A percentile compares a stretch with the other conserved stretches of the same genome.
phyloP scores from a whole-genome alignment of 1,284 basidiomycete species.

The Malassezia sp. region DNA sequence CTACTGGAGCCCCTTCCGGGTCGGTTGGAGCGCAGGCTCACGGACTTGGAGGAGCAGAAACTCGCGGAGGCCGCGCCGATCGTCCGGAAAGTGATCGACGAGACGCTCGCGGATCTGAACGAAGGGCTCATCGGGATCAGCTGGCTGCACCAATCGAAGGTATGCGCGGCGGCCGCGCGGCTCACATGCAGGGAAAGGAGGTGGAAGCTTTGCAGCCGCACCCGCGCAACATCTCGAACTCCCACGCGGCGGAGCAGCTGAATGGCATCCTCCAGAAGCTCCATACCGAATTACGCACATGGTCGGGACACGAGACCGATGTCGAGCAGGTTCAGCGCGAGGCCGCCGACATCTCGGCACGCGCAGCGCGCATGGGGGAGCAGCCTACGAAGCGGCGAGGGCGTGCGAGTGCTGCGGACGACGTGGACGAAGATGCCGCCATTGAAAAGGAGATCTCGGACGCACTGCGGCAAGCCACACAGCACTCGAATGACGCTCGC shows the following conservation, averaged over 20 bases:
- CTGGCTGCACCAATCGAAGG: conserved; percentile 25
- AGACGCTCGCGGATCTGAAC: conserved; percentile 28
- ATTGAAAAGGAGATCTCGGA: background rate
- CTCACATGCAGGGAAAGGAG: conserved; percentile 14
- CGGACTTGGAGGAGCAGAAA: conserved; percentile 23
- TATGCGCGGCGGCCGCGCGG: too few relatives aligned
- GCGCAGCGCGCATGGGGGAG: conserved; percentile 17
- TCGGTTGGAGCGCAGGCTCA: conserved; percentile 7
- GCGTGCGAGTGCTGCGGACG: background rate
- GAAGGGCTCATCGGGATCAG: conserved; percentile 32
- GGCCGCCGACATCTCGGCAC: conserved; percentile 7
- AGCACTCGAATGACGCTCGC: background rate
- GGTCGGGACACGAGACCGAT: conserved; percentile 23
- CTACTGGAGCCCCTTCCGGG: conserved; percentile 1
- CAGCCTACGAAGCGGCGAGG: conserved; percentile 18
- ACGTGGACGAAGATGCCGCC: conserved; percentile 5
- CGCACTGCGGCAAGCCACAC: background rate
- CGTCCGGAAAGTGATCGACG: conserved; percentile 21
- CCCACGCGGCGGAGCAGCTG: conserved; percentile 22
- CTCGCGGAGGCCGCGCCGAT: conserved; percentile 16
- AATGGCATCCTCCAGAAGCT: conserved; percentile 23
- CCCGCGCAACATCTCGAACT: conserved; percentile 31
- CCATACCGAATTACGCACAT: conserved; percentile 22
- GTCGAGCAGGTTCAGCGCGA: conserved; percentile 15
- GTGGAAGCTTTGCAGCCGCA: conserved; percentile 20